Evolutionary conservation across 805 yeast genomes (phyloP), one percentile per base, ranked within the genome.

Genomic region (Sporopachydermia lactativora): DNA sequence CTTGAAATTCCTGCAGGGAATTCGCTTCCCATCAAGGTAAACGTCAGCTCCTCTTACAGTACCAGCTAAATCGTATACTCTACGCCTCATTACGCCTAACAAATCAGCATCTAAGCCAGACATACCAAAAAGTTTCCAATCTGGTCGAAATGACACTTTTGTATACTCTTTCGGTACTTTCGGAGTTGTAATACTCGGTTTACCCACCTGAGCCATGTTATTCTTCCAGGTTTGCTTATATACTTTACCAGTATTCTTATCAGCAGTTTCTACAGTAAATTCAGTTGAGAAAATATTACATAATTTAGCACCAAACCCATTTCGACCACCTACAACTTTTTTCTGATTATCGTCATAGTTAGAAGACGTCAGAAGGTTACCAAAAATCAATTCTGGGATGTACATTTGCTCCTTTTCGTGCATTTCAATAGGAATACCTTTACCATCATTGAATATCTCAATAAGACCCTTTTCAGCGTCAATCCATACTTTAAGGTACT

Each of bases 301-400:
- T 42, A 92, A 65, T 57, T 92, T 92, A 39, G 98, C 98, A 61
- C 98, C 98, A 56, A 77, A 92, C 47, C 98, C 98, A 57, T 92
- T 92, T 66, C 98, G 77, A 60, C 98, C 98, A 65, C 98, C 98
- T 2, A 95, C 84, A 24, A 92, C 96, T 59, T 92, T 92, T 61
- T 84, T 83, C 54, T 92, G 83, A 47, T 89, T 75, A 58, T 92
- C 98, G 58, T 92, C 95, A 58, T 92, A 92, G 61, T 92, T 92
- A 18, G 95, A 83, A 2, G 97, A 88, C 0, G 98, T 92, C 48
- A 92, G 71, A 45, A 92, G 70, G 54, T 92, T 85, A 42, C 98
- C 98, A 60, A 92, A 92, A 51, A 92, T 92, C 62, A 92, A 71
- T 61, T 92, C 96, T 1, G 98, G 98, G 47, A 92, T 88, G 55